A percentile compares a stretch with the other conserved stretches of the same genome.
phyloP scores from a whole-genome alignment of 345 rosid genomes.

The Limnanthes douglasii region DNA sequence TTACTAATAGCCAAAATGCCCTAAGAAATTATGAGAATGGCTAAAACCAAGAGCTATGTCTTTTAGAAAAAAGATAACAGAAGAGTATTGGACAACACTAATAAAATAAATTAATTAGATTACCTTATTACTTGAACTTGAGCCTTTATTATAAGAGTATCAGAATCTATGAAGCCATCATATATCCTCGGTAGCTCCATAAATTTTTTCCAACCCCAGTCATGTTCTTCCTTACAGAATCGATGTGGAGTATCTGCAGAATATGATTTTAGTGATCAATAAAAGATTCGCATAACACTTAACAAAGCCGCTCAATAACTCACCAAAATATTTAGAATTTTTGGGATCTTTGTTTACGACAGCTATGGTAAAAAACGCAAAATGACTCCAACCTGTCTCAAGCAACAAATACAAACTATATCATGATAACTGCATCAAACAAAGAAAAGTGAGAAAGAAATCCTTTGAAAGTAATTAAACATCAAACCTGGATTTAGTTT shows the following conservation, averaged over 20 bases:
- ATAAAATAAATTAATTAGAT: too few relatives aligned
- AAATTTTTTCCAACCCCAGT: slow-evolving; percentile 97
- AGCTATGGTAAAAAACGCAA: slow-evolving; percentile 93
- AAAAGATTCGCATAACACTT: neutral
- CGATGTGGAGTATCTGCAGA: slow-evolving; percentile 78
- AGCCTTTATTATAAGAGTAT: slow-evolving; percentile 74
- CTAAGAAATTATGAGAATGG: too few relatives aligned
- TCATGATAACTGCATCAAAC: slow-evolving; percentile 1
- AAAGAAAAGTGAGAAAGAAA: neutral
- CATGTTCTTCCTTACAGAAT: slow-evolving; percentile 88
- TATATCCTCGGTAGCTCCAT: slow-evolving; percentile 73
- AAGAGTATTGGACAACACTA: too few relatives aligned
- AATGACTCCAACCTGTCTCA: slow-evolving; percentile 87
- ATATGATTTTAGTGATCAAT: slow-evolving; percentile 9
- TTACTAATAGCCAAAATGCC: too few relatives aligned
- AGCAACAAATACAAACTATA: slow-evolving; percentile 1
- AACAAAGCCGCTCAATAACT: slow-evolving; percentile 10
- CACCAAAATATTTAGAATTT: slow-evolving; percentile 87
- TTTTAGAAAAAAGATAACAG: too few relatives aligned
- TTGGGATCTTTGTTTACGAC: slow-evolving; percentile 77
- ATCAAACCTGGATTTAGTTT: slow-evolving; percentile 88
- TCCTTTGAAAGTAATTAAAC: slow-evolving; percentile 1
- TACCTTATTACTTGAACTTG: slow-evolving; percentile 97
- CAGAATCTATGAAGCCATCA: slow-evolving; percentile 81
- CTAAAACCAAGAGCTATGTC: too few relatives aligned